These are phyloP conservation scores for Vanilla planifolia DNA, from an alignment of 106 monocot species.

Conservation along the genomic window DNA sequence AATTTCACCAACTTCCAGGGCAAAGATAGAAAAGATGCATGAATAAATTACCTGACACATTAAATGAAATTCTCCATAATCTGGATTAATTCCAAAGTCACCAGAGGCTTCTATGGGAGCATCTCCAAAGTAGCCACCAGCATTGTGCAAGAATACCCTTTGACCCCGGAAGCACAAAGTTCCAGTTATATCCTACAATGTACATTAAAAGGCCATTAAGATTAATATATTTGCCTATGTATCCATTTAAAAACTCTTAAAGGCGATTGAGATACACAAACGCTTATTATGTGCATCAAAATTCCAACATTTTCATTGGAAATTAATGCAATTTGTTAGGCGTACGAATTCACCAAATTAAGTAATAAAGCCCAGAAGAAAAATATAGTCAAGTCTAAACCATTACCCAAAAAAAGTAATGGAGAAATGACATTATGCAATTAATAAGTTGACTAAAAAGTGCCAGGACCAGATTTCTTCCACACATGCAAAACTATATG, in stretches of 20 bases:
- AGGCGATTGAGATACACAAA: no score
- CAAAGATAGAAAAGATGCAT: background rate
- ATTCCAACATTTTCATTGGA: background rate
- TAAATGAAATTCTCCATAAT: constrained; percentile 95
- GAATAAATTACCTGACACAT: constrained; percentile 78
- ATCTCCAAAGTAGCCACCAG: constrained; percentile 92
- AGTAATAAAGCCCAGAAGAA: background rate
- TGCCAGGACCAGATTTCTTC: no score
- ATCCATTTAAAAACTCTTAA: no score
- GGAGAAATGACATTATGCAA: no score
- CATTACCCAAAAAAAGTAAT: no score
- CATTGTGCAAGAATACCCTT: constrained; percentile 94
- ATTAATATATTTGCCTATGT: constrained; percentile 3
- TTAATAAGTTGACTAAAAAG: no score
- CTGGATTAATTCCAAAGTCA: constrained; percentile 96
- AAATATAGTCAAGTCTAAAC: background rate
- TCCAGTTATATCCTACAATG: constrained; percentile 53
- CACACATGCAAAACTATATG: no score
- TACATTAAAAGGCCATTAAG: background rate
- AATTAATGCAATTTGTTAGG: background rate
- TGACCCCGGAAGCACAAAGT: constrained; percentile 88
- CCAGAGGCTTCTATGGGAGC: constrained; percentile 95
- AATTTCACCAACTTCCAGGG: no score
- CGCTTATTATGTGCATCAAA: background rate
- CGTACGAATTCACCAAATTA: background rate